Conservation (phyloP, 2,329 filamentous ascomycete species). For the Ceratocystis eucalypticola region DNA sequence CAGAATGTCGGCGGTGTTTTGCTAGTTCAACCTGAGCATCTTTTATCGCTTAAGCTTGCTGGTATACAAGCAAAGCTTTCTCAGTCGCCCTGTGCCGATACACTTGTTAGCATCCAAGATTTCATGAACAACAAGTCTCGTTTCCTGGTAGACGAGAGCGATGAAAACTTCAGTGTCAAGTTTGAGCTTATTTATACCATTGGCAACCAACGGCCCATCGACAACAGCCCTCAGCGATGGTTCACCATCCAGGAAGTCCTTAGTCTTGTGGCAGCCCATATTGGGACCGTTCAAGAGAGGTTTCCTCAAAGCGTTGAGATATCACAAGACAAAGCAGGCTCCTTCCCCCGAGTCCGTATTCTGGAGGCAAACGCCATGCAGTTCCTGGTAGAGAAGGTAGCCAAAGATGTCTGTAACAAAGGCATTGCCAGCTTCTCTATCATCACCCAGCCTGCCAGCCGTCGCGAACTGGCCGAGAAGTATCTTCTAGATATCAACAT, state of each 20-base stretch:
- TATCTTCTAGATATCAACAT: constrained; percentile 34
- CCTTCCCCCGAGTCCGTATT: constrained; percentile 38
- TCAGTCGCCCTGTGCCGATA: not conserved
- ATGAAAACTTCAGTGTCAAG: constrained; percentile 47
- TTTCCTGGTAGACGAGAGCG: constrained; percentile 52
- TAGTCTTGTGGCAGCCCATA: constrained; percentile 28
- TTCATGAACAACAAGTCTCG: constrained; percentile 34
- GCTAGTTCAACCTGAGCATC: constrained; percentile 49
- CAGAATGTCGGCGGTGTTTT: constrained; percentile 40
- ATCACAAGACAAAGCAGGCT: constrained; percentile 23
- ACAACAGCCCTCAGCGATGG: constrained; percentile 45
- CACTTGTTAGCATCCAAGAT: constrained; percentile 30
- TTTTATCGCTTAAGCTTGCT: constrained; percentile 51
- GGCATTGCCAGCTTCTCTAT: constrained; percentile 34
- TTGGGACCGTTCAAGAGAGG: constrained; percentile 23
- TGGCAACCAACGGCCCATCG: constrained; percentile 37
- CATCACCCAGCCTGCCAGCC: constrained; percentile 24
- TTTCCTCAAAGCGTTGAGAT: constrained; percentile 34
- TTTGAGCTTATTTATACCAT: constrained; percentile 53
- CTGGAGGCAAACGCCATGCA: constrained; percentile 27
- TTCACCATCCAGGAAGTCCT: constrained; percentile 40
- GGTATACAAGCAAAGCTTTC: constrained; percentile 33
- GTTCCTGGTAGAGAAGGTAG: constrained; percentile 23
- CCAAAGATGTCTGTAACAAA: constrained; percentile 29
- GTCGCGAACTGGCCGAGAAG: constrained; percentile 26